Evolutionary conservation across 495 filamentous ascomycete species (phyloP).

Genomic region (Penicillium nucicola): DNA sequence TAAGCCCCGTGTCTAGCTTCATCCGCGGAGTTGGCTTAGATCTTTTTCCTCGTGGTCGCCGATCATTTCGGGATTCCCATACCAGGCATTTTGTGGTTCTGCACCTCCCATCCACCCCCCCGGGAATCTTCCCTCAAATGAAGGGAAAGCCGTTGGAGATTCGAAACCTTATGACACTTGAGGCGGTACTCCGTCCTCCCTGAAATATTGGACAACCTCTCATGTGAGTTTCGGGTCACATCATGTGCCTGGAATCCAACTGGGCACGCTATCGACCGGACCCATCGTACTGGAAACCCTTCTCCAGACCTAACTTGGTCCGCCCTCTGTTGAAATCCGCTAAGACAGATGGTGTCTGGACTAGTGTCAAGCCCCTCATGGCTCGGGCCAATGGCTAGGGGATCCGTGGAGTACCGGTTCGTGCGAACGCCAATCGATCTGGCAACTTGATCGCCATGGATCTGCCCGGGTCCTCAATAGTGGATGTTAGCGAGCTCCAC

Average conservation of each 20-base stretch:
- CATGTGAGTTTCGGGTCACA: background rate
- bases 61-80: conserved; percentile 14
- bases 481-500: conserved; percentile 15
- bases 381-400: conserved; percentile 18
- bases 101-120: too few species aligned
- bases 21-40: background rate
- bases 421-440: conserved; percentile 26
- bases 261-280: background rate
- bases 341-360: conserved; percentile 13
- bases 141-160: conserved; percentile 15
- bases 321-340: conserved; percentile 1
- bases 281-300: background rate
- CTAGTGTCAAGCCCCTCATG: conserved; percentile 17
- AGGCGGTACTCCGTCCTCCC: background rate
- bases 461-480: conserved; percentile 32
- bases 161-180: conserved; percentile 16
- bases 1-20: too few species aligned
- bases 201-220: background rate
- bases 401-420: conserved; percentile 24
- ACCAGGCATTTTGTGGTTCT: too few species aligned
- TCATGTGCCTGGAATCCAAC: background rate
- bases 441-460: conserved; percentile 20
- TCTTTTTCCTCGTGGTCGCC: background rate
- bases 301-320: background rate
- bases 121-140: background rate